These are phyloP conservation scores for Pseudogymnoascus pannorum DNA, from an alignment of 2,329 filamentous ascomycete genomes.

Conservation along the genomic window DNA sequence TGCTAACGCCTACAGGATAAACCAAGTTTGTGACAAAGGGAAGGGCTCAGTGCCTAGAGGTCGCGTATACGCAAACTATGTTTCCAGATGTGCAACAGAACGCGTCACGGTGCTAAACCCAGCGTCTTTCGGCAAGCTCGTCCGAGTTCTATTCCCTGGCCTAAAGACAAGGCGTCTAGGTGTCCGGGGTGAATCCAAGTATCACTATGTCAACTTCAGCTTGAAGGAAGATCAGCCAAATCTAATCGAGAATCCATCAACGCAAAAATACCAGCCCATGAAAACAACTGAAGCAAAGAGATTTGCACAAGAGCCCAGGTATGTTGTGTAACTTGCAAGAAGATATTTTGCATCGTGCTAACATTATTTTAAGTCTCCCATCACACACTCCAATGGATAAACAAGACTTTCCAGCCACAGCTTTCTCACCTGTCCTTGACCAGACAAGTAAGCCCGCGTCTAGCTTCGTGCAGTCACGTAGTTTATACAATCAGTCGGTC, in stretches of 20 bases:
- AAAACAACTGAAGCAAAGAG: constrained; percentile 42
- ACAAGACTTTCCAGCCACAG: constrained; percentile 12
- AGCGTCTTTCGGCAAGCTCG: constrained; percentile 94
- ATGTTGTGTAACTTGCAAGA: constrained; percentile 24
- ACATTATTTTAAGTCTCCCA: constrained; percentile 11
- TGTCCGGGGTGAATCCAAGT: constrained; percentile 94
- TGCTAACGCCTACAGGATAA: constrained; percentile 49
- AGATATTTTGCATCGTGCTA: constrained; percentile 15
- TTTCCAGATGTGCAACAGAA: constrained; percentile 84
- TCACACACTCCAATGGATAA: not conserved
- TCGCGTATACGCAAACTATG: constrained; percentile 92
- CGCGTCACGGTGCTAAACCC: constrained; percentile 93
- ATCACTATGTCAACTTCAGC: constrained; percentile 76
- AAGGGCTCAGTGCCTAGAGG: constrained; percentile 86
- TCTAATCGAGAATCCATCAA: constrained; percentile 25
- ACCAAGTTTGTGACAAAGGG: constrained; percentile 62
- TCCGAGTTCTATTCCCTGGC: constrained; percentile 90
- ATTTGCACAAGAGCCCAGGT: constrained; percentile 46
- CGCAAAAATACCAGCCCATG: constrained; percentile 39
- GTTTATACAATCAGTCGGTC: constrained; percentile 54
- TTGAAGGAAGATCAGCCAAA: constrained; percentile 45
- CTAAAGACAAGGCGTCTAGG: constrained; percentile 88
- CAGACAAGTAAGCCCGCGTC: not conserved
- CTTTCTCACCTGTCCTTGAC: constrained; percentile 16
- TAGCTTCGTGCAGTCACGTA: constrained; percentile 36